Percentiles rank a stretch among this genome's conserved stretches.
phyloP scores from a whole-genome alignment of 495 filamentous ascomycete species.

The Hypoxylon perforatum region DNA sequence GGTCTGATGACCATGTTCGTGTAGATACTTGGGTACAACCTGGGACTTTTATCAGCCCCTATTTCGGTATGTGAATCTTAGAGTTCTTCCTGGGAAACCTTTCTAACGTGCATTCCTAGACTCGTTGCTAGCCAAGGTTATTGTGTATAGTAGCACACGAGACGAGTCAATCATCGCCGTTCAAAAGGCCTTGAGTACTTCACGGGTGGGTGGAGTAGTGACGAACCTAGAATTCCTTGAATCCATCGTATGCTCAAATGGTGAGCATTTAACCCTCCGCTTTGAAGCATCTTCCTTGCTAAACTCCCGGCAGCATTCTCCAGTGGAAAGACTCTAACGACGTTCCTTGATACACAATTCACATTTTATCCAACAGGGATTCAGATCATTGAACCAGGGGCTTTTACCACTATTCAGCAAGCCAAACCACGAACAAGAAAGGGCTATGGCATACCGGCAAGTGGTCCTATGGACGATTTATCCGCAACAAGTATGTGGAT shows the following conservation, averaged over 20 bases:
- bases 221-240: slow-evolving; percentile 68
- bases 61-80: slow-evolving; percentile 57
- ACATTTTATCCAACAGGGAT: slow-evolving; percentile 62
- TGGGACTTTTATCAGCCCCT: slow-evolving; percentile 63
- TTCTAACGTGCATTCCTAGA: slow-evolving; percentile 47
- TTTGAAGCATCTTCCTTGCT: not conserved
- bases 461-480: slow-evolving; percentile 68
- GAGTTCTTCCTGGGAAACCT: not conserved
- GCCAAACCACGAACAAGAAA: slow-evolving; percentile 65
- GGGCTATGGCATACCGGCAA: slow-evolving; percentile 61
- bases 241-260: slow-evolving; percentile 54
- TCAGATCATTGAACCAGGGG: slow-evolving; percentile 66
- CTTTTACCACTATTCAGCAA: slow-evolving; percentile 70
- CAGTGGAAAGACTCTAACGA: slow-evolving; percentile 28
- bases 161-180: slow-evolving; percentile 58
- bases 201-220: slow-evolving; percentile 64
- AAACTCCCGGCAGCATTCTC: slow-evolving; percentile 13
- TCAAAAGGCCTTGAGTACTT: slow-evolving; percentile 51
- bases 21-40: slow-evolving; percentile 72
- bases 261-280: not conserved
- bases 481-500: slow-evolving; percentile 39
- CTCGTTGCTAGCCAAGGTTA: slow-evolving; percentile 71
- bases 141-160: slow-evolving; percentile 60
- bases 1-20: slow-evolving; percentile 55
- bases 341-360: slow-evolving; percentile 50